Evolutionary conservation across 176 grass and related monocot genomes (phyloP).

Genomic region (Avena atlantica): DNA sequence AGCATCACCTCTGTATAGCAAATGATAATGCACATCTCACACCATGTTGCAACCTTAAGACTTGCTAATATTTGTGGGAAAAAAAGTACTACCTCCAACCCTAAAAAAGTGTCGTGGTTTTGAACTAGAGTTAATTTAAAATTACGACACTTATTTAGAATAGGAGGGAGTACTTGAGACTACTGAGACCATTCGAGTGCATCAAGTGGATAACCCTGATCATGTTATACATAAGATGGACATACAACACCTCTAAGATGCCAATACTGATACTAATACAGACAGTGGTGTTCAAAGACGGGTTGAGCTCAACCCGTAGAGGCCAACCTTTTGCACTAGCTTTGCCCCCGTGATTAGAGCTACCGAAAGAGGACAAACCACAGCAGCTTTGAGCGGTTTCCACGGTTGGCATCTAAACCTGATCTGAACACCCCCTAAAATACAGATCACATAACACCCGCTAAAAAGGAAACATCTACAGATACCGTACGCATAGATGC

Average conservation of each 20-base stretch:
- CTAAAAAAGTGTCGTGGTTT: no score
- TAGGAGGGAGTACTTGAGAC: no score
- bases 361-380: no score
- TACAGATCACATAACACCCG: slow-evolving; percentile 19
- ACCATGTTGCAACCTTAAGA: no score
- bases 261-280: neutral
- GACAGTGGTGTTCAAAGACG: neutral
- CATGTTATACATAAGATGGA: neutral
- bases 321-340: neutral
- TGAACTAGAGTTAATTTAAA: no score
- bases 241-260: slow-evolving; percentile 10
- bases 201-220: slow-evolving; percentile 19
- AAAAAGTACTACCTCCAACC: no score
- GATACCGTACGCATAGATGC: neutral
- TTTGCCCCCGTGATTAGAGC: neutral
- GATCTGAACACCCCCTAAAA: neutral
- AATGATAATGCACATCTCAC: no score
- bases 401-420: neutral
- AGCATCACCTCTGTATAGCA: no score
- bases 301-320: neutral
- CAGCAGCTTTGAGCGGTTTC: no score
- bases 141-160: no score
- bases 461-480: slow-evolving; percentile 16
- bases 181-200: neutral
- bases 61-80: no score